Percentiles rank a stretch among this genome's conserved stretches.
phyloP scores from a whole-genome alignment of 1,139 yeast species.

The Meyerozyma carpophila region DNA sequence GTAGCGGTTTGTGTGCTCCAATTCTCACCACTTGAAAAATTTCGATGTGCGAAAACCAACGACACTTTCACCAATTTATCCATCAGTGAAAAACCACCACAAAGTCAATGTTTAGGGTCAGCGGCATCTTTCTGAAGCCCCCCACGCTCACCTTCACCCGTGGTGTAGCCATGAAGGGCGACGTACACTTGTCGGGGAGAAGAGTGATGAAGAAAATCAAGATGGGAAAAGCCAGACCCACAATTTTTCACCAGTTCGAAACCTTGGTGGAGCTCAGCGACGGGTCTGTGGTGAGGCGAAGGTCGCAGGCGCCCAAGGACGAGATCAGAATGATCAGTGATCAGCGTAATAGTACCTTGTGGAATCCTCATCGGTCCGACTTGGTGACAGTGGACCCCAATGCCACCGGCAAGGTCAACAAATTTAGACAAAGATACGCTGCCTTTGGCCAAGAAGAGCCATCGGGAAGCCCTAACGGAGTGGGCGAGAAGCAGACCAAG shows the following conservation, averaged over 20 bases:
- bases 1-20: neutral
- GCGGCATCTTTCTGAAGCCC: neutral
- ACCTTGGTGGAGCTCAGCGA: conserved; percentile 84
- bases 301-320: conserved; percentile 83
- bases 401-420: conserved; percentile 80
- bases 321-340: conserved; percentile 84
- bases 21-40: conserved; percentile 1
- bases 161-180: conserved; percentile 12
- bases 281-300: conserved; percentile 80
- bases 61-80: neutral
- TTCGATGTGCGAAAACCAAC: conserved; percentile 1
- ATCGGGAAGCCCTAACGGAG: conserved; percentile 7
- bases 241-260: conserved; percentile 85
- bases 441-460: conserved; percentile 32
- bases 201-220: conserved; percentile 53
- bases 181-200: conserved; percentile 40
- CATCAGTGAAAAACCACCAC: neutral
- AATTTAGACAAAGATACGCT: conserved; percentile 73
- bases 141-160: neutral
- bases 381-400: conserved; percentile 69
- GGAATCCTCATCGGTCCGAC: conserved; percentile 87
- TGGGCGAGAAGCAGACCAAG: conserved; percentile 10
- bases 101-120: neutral
- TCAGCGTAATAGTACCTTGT: conserved; percentile 76
- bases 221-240: conserved; percentile 85